Conservation (phyloP, 495 filamentous ascomycete species). For the Penicillium coffeae region DNA sequence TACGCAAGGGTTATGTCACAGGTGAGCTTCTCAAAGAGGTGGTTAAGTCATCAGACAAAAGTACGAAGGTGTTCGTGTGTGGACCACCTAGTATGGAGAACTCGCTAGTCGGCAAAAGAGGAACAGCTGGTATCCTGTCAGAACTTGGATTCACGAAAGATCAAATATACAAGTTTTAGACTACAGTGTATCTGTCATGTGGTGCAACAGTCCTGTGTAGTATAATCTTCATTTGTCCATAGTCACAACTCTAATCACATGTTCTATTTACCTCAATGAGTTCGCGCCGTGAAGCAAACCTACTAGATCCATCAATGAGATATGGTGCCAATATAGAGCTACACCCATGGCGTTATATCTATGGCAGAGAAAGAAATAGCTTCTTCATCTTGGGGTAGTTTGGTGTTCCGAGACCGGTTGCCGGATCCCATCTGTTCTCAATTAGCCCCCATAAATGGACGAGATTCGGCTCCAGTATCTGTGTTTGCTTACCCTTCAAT, state of each 20-base stretch:
- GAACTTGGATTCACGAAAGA: conserved; percentile 51
- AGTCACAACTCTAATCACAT: too few relatives aligned
- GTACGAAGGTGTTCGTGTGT: conserved; percentile 56
- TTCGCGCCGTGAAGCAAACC: too few relatives aligned
- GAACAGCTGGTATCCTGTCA: conserved; percentile 54
- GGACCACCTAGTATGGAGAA: conserved; percentile 1
- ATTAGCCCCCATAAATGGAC: not conserved
- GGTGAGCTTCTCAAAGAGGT: conserved; percentile 52
- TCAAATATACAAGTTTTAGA: conserved; percentile 53
- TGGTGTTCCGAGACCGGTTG: conserved; percentile 52
- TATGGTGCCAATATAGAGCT: too few relatives aligned
- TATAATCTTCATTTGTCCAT: too few relatives aligned
- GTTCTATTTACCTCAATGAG: too few relatives aligned
- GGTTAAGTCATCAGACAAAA: conserved; percentile 26
- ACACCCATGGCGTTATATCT: too few relatives aligned
- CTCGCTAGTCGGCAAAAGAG: conserved; percentile 12
- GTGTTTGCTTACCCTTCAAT: conserved; percentile 29
- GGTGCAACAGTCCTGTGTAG: not conserved
- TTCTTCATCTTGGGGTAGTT: conserved; percentile 48
- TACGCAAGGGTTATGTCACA: conserved; percentile 54
- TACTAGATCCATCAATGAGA: too few relatives aligned
- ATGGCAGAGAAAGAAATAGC: conserved; percentile 34
- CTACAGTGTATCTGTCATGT: not conserved
- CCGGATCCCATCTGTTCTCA: conserved; percentile 44
- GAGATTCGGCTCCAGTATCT: not conserved